Percentiles rank a stretch among this genome's conserved stretches.
Conservation (phyloP, 345 rosid genomes). For the Eucalyptus erythrocorys region DNA sequence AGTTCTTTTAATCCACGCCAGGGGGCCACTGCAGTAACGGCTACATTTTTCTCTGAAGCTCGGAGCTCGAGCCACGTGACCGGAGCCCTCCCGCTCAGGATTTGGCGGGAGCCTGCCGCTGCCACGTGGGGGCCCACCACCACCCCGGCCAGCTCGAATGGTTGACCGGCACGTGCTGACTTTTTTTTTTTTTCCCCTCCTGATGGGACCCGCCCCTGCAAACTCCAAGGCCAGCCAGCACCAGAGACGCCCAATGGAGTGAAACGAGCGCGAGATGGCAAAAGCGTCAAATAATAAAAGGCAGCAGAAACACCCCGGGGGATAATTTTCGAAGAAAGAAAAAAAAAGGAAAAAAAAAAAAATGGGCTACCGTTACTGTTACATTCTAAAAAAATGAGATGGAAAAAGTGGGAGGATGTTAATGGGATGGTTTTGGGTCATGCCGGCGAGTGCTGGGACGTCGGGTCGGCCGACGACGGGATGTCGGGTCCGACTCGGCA, state of each 20-base stretch:
- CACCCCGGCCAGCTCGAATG: background rate
- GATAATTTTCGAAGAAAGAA: background rate
- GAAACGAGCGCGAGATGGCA: background rate
- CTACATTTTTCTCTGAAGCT: conserved; percentile 4
- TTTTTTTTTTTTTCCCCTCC: background rate
- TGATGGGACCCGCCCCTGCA: background rate
- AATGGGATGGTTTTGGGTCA: background rate
- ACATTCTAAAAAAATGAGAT: background rate
- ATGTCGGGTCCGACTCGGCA: conserved; percentile 86
- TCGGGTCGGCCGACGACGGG: conserved; percentile 78
- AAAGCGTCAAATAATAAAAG: background rate
- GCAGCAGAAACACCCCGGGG: background rate
- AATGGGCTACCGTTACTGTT: background rate
- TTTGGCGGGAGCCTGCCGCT: conserved; percentile 18
- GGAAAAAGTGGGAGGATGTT: background rate
- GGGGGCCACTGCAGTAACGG: conserved; percentile 22
- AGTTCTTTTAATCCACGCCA: background rate
- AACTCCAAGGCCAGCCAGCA: conserved; percentile 10
- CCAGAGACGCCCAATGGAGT: background rate
- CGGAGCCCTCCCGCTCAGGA: background rate
- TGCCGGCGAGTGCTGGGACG: conserved; percentile 78
- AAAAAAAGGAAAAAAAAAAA: background rate
- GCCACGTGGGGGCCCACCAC: conserved; percentile 4
- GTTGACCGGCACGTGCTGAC: background rate
- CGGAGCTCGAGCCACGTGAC: conserved; percentile 29